phyloP scores from a whole-genome alignment of 1,139 yeast species.

The Candida sanyaensis region DNA sequence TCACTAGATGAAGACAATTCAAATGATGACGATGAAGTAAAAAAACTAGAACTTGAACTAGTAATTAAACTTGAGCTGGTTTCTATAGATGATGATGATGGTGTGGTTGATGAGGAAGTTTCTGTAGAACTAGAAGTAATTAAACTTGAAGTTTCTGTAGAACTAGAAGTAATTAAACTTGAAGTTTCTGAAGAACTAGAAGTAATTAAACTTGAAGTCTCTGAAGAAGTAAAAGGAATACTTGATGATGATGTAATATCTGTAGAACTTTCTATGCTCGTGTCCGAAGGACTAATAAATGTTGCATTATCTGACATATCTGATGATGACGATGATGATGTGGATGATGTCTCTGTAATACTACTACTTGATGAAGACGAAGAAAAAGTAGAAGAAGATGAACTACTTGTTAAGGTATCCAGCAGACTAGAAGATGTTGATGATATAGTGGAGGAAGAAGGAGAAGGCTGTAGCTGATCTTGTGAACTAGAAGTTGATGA shows the following conservation, averaged over 20 bases:
- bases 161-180: neutral
- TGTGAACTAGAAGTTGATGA: neutral
- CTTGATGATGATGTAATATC: neutral
- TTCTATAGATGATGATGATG: too few relatives aligned
- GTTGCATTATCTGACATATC: slow-evolving; percentile 4
- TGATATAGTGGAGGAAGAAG: neutral
- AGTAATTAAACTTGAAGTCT: neutral
- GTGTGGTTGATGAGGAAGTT: too few relatives aligned
- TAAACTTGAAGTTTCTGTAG: neutral
- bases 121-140: neutral
- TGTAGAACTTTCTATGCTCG: neutral
- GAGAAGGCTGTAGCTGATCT: neutral
- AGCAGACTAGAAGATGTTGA: too few relatives aligned
- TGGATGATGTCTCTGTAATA: too few relatives aligned
- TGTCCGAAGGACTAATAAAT: neutral
- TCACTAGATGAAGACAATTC: too few relatives aligned
- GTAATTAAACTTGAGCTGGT: too few relatives aligned
- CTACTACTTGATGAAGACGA: too few relatives aligned
- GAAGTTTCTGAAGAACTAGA: neutral
- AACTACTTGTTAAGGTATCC: too few relatives aligned
- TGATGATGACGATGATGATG: slow-evolving; percentile 1
- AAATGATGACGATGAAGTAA: too few relatives aligned
- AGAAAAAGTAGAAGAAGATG: too few relatives aligned
- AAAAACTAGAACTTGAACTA: too few relatives aligned
- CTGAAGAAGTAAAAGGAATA: neutral